Evolutionary conservation across 495 filamentous ascomycete genomes (phyloP), one percentile per base, ranked within the genome.

Genomic region (Talaromyces liani): DNA sequence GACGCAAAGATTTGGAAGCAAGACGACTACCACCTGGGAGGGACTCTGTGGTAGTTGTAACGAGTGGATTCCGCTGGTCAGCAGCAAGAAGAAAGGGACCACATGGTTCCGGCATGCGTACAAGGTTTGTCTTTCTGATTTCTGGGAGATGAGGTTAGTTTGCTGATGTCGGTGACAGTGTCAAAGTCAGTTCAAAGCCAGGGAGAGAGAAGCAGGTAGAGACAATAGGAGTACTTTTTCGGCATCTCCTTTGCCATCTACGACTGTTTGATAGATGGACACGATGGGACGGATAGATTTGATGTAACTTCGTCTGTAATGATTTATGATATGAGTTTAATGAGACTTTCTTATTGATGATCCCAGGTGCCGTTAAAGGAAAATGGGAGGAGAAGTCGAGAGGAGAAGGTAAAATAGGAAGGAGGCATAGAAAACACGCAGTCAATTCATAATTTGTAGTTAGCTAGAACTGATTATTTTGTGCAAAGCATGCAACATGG

Each of bases 51-150:
- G 88, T 34, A 88, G 85, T 59, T 92, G 89, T 71, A 86, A 84
- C 60, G 88, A 91, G 45, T 92, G 89, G 89, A 87, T 91, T 63
- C 84, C 87, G 14, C 73, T 92, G 51, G 86, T 90, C 49, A 91
- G 87, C 72, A 91, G 87, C 68, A 92, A 91, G 80, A 92, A 91
- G 80, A 92, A 92, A 77, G 89, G 89, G 3, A 91, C 89, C 5
- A 90, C 89, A 4, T 92, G 89, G 89, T 92, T 92, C 67, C 79
- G 89, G 65, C 89, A 92, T 71, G 89, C 89, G 49, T 91, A 92
- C 71, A 92, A 91, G 85, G 88, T 91, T 49, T 9, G 45, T 49
- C 45, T 18, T 49, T 49, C 41, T 20, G 33, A 36, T 12, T 1
- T 9, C 0, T 22, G 3, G 45, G 6, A 41, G 4, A 9, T 49